A percentile compares a stretch with the other conserved stretches of the same genome.
Evolutionary conservation across 2,329 filamentous ascomycete species (phyloP).

Genomic region (Cladophialophora yegresii): DNA sequence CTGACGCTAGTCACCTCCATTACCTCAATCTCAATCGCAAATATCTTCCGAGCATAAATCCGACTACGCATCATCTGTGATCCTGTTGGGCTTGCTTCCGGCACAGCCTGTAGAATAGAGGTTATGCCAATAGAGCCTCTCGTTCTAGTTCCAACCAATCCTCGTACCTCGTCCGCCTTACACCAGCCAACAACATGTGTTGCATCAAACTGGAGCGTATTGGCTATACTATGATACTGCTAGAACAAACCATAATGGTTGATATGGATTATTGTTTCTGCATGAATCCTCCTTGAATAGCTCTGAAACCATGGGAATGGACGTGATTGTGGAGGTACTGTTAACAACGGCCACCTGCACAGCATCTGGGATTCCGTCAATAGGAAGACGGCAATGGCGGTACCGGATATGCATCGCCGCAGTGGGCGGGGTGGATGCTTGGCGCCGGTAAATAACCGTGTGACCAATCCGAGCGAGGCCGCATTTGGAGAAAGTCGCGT

Average conservation of each 20-base stretch:
- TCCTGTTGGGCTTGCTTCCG: no score
- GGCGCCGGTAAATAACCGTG: background rate
- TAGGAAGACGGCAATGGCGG: slow-evolving; percentile 6
- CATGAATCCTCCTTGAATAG: background rate
- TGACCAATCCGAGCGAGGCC: slow-evolving; percentile 5
- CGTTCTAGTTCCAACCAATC: no score
- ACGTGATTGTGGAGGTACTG: background rate
- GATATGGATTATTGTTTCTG: background rate
- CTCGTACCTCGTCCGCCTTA: no score
- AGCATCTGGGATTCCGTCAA: background rate
- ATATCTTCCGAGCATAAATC: background rate
- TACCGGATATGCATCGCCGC: slow-evolving; percentile 12
- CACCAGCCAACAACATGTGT: background rate
- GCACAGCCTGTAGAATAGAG: no score
- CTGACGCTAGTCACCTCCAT: background rate
- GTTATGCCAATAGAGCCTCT: no score
- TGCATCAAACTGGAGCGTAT: background rate
- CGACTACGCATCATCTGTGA: background rate
- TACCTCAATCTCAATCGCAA: background rate
- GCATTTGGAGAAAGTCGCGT: slow-evolving; percentile 16
- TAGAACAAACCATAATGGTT: background rate
- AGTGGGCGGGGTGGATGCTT: background rate
- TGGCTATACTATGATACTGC: background rate
- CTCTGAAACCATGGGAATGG: background rate
- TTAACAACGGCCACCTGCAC: background rate